These are phyloP conservation scores for Tylopilus balloui DNA, from an alignment of 768 basidiomycete genomes.

Conservation along the genomic window DNA sequence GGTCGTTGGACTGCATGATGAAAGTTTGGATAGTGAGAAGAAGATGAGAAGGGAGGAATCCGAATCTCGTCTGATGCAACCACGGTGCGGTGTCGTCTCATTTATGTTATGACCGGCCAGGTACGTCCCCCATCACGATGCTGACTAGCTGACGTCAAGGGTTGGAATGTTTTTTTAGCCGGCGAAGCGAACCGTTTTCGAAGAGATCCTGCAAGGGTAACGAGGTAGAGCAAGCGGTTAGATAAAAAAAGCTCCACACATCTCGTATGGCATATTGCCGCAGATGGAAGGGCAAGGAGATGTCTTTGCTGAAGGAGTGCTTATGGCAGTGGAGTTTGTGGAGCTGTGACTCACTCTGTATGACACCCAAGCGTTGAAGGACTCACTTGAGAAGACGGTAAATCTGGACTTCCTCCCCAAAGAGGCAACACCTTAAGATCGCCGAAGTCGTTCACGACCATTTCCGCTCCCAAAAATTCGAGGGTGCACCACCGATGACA, in stretches of 20 bases:
- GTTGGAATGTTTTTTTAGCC: slow-evolving; percentile 6
- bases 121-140: slow-evolving; percentile 3
- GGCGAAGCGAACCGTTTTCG: neutral
- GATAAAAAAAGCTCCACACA: slow-evolving; percentile 12
- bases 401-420: neutral
- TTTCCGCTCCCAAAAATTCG: slow-evolving; percentile 13
- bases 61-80: slow-evolving; percentile 10
- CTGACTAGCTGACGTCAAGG: slow-evolving; percentile 29
- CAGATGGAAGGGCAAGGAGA: neutral
- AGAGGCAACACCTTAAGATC: slow-evolving; percentile 17
- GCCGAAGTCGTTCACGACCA: slow-evolving; percentile 8
- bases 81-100: neutral
- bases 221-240: slow-evolving; percentile 2
- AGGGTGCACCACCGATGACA: slow-evolving; percentile 9
- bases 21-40: neutral
- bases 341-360: neutral
- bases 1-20: slow-evolving; percentile 24
- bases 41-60: slow-evolving; percentile 2
- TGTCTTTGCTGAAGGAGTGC: neutral
- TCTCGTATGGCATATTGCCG: neutral
- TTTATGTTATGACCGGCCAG: slow-evolving; percentile 22
- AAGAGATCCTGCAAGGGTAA: slow-evolving; percentile 2
- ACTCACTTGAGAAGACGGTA: neutral
- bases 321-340: slow-evolving; percentile 6
- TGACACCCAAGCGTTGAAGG: neutral